Base-by-base conservation (phyloP, 2,329 filamentous ascomycete genomes). In the Cordyceps cicadae region DNA sequence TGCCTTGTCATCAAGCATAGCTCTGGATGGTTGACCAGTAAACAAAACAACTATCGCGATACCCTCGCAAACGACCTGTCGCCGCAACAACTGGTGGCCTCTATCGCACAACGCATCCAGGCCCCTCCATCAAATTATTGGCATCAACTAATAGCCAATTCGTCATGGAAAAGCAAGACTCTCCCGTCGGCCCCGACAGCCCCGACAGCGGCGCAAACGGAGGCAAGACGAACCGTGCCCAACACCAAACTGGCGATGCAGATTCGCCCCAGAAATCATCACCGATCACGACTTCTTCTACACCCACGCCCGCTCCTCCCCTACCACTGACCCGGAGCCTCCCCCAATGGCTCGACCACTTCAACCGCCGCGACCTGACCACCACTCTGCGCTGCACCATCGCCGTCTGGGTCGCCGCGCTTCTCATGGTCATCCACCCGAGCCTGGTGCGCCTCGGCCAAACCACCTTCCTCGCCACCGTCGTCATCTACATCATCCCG, bases 361-460 rank as follows among this genome's bases (percentile, higher is more conserved):
- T 80, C 72, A 81, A 79, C 62, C 63, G 62, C 1, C 71, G 72
- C 51, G 79, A 81, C 54, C 66, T 81, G 55, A 80, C 80, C 62
- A 70, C 73, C 32, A 66, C 79, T 4, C 71, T 79, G 43, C 76
- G 78, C 62, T 81, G 78, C 66, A 76, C 71, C 62, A 66, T 74
- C 1, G 79, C 79, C 1, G 71, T 70, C 21, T 81, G 79, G 79
- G 71, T 76, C 3, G 71, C 74, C 5, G 72, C 71, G 4, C 64
- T 81, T 12, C 70, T 81, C 60, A 73, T 80, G n/a, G 72, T 81
- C 62, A 79, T 81, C 65, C 63, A 69, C 8, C 78, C 79, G 1
- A 66, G 71, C 0, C 70, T 81, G 39, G 60, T 65, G 0, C 68
- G 64, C 21, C 70, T 81, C 17, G 78, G 79, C 37, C 68, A 72